Base-by-base conservation (phyloP, 169 alveolate genomes). In the Eimeria zaria region DNA sequence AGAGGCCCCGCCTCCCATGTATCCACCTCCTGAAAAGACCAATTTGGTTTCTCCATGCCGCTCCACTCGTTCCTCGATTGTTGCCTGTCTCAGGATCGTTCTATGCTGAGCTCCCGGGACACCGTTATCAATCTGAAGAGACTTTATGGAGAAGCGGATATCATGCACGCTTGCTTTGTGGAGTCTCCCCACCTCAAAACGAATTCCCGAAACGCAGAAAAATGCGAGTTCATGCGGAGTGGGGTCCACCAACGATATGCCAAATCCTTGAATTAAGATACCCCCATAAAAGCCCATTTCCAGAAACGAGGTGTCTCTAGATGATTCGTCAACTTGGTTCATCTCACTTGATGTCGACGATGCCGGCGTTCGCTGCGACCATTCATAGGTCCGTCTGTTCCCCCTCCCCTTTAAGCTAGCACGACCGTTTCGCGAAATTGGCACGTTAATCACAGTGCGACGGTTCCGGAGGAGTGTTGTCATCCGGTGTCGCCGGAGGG, bases 221-320 rank as follows among this genome's bases (percentile, higher is more conserved):
- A 69, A 95, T 30, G 90, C 95, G 27, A 95, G 97, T 60, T 95
- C 97, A 58, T 85, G 97, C 8, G 97, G 97, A n/a, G 78, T 48
- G 44, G 84, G 39, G 46, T 95, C 97, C 24, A 84, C 95, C 62
- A 95, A 88, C 1, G 97, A 95, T 24, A 95, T 30, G 51, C 97
- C 97, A 36, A 67, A 33, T 73, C 97, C 97, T 44, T 69, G 89
- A n/a, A 94, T n/a, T 9, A 18, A 2, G 4, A 84, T 27, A 2
- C 85, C 46, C 30, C 87, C 48, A 33, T 62, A 36, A 20, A 94
- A 46, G 20, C 83, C 81, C 27, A 83, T 27, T 8, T 48, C 81
- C 30, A 62, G 48, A 36, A 94, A 53, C 48, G 44, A 41, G 5
- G 44, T 64, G 12, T 64, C 62, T 62, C n/a, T 48, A 48, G 67